A percentile compares a stretch with the other conserved stretches of the same genome.
Conservation (phyloP, 192 early-diverging fungal genomes). For the Funneliformis mosseae region DNA sequence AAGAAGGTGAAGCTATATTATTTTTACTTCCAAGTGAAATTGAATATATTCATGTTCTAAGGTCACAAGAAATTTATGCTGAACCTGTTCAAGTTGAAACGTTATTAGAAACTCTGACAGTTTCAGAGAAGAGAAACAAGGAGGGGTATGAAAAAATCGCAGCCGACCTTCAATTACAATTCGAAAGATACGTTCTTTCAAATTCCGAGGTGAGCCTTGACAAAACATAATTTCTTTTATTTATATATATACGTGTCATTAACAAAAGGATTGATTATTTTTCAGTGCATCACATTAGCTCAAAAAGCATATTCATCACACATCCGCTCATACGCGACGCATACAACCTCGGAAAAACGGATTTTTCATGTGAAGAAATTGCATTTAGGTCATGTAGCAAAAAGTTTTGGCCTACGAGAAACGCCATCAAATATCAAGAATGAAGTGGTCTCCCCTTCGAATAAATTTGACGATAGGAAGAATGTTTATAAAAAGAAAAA, state of each 20-base stretch:
- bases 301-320: constrained; percentile 84
- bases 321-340: constrained; percentile 94
- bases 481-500: constrained; percentile 39
- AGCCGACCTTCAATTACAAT: constrained; percentile 53
- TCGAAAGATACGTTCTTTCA: constrained; percentile 75
- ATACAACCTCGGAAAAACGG: constrained; percentile 77
- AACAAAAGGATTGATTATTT: not conserved
- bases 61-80: constrained; percentile 61
- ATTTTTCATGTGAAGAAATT: constrained; percentile 95
- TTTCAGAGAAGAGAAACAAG: constrained; percentile 53
- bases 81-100: constrained; percentile 59
- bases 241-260: not conserved
- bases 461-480: constrained; percentile 31
- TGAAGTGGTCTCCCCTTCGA: constrained; percentile 32
- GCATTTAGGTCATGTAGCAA: constrained; percentile 96
- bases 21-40: constrained; percentile 92
- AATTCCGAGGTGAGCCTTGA: constrained; percentile 56
- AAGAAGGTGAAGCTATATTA: constrained; percentile 79
- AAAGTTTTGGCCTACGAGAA: constrained; percentile 94
- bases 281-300: constrained; percentile 63
- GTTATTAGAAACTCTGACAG: constrained; percentile 54
- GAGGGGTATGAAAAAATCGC: constrained; percentile 53
- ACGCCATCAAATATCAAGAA: constrained; percentile 72
- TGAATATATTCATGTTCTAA: constrained; percentile 69
- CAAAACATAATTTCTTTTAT: constrained; percentile 34